These are phyloP conservation scores for Guadua angustifolia DNA, from an alignment of 176 grass and related monocot genomes.

Conservation along the genomic window DNA sequence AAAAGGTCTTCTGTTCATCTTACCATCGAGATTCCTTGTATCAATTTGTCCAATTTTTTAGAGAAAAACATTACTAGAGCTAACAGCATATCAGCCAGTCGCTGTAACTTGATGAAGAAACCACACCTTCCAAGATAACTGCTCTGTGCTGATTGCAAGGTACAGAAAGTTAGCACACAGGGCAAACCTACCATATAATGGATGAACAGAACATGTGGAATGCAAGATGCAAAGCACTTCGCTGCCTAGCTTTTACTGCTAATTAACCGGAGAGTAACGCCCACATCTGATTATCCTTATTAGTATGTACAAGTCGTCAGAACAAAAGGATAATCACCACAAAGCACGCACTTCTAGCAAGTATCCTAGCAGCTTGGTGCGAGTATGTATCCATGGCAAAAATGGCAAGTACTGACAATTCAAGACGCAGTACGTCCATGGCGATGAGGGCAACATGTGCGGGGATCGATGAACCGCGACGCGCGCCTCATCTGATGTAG, in stretches of 20 bases:
- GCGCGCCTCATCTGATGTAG: conserved; percentile 44
- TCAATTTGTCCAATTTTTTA: neutral
- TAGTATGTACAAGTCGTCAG: neutral
- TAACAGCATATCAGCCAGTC: neutral
- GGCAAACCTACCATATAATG: neutral
- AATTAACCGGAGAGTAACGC: neutral
- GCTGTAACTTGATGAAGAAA: neutral
- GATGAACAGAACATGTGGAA: neutral
- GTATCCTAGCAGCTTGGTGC: too few species aligned
- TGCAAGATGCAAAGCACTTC: neutral
- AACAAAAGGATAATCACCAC: neutral
- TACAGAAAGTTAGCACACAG: neutral
- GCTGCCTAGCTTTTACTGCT: neutral
- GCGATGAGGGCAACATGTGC: too few species aligned
- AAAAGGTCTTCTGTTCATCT: neutral
- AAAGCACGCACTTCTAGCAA: neutral
- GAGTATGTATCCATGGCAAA: too few species aligned
- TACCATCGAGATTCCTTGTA: neutral
- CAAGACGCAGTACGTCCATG: too few species aligned
- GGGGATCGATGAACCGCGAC: too few species aligned
- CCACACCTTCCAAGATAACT: neutral
- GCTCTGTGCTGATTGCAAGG: neutral
- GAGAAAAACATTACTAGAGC: neutral
- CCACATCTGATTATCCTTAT: neutral
- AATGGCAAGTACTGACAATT: too few species aligned